Evolutionary conservation across 768 basidiomycete genomes (phyloP).

Genomic region (Xerocomus spinulosus): DNA sequence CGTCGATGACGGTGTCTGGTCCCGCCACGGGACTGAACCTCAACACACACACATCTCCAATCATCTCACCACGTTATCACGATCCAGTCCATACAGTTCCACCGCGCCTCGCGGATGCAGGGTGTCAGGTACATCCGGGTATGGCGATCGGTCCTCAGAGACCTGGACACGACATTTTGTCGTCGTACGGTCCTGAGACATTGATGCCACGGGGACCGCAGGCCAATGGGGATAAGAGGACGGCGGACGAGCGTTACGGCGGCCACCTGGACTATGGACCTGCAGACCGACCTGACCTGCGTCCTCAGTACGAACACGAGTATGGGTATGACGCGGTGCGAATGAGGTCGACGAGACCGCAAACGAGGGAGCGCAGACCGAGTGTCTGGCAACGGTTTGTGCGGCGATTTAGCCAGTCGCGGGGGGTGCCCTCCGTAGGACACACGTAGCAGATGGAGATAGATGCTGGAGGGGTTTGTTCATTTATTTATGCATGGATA

Average conservation of each 20-base stretch:
- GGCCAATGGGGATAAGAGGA: slow-evolving; percentile 12
- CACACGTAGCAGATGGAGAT: slow-evolving; percentile 11
- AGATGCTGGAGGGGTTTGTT: neutral
- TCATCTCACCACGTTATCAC: slow-evolving; percentile 19
- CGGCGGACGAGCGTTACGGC: slow-evolving; percentile 4
- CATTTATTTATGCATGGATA: neutral
- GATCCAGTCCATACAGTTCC: slow-evolving; percentile 7
- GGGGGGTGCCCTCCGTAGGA: slow-evolving; percentile 14
- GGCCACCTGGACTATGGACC: slow-evolving; percentile 3
- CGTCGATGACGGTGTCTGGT: neutral
- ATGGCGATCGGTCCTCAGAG: slow-evolving; percentile 16
- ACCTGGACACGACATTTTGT: slow-evolving; percentile 10
- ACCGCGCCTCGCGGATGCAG: slow-evolving; percentile 24
- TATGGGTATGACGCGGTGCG: neutral
- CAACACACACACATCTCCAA: slow-evolving; percentile 7
- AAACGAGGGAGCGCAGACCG: slow-evolving; percentile 16
- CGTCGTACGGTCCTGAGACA: slow-evolving; percentile 1
- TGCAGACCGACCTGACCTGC: slow-evolving; percentile 6
- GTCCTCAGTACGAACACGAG: slow-evolving; percentile 2
- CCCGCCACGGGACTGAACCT: slow-evolving; percentile 3
- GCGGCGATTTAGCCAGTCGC: slow-evolving; percentile 21
- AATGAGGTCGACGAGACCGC: neutral
- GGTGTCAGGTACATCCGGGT: slow-evolving; percentile 19
- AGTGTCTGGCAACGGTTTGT: slow-evolving; percentile 26
- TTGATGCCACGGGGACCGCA: slow-evolving; percentile 5